phyloP scores from a whole-genome alignment of 1,284 basidiomycete genomes.

The Sporisorium reilianum region DNA sequence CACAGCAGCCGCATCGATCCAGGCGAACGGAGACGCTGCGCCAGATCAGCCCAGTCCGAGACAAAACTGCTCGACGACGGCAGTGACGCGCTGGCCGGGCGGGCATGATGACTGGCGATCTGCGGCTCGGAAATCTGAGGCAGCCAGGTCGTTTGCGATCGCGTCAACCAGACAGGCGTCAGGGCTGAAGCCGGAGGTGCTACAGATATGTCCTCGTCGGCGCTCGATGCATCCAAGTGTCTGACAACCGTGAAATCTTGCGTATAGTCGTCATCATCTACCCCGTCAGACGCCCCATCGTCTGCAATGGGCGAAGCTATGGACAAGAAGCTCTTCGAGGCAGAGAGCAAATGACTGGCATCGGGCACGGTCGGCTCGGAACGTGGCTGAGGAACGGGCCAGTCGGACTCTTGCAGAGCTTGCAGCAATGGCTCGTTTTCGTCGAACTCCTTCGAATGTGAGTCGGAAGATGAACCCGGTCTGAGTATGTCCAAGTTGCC shows the following conservation, averaged over 20 bases:
- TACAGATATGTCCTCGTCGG: neutral
- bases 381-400: neutral
- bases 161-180: neutral
- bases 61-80: neutral
- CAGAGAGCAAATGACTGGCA: neutral
- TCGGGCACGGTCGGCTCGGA: neutral
- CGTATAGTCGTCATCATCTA: neutral
- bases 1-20: slow-evolving; percentile 30
- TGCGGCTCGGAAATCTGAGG: neutral
- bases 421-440: neutral
- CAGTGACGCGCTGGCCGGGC: neutral
- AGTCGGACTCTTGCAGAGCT: neutral
- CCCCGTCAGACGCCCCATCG: neutral
- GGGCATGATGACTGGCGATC: neutral
- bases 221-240: neutral
- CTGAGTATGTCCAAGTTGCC: no score
- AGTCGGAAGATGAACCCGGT: neutral
- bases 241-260: no score
- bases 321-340: neutral
- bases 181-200: neutral
- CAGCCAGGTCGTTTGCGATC: neutral
- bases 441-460: neutral
- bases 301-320: neutral
- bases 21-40: slow-evolving; percentile 20
- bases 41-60: slow-evolving; percentile 16